These are phyloP conservation scores for Talaromyces pinophilus DNA, from an alignment of 2,329 filamentous ascomycete genomes.

Conservation along the genomic window DNA sequence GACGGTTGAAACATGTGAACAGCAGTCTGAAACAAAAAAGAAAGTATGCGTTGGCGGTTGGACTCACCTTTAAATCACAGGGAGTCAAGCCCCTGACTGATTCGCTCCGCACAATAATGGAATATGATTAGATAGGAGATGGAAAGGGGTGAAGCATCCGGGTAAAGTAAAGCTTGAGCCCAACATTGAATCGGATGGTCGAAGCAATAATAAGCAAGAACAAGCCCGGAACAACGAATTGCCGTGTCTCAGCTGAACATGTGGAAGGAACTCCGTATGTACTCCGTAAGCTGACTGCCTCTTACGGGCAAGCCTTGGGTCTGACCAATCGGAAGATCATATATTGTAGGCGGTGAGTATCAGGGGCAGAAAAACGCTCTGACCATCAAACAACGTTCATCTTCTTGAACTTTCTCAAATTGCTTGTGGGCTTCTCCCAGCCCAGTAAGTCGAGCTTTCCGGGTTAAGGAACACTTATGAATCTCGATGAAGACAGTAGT, in stretches of 20 bases:
- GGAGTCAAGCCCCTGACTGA: conserved; percentile 6
- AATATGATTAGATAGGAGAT: background rate
- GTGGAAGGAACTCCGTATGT: background rate
- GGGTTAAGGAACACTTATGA: no score
- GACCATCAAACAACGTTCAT: background rate
- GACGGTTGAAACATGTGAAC: background rate
- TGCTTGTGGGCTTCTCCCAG: no score
- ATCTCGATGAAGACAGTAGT: no score
- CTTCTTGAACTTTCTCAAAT: background rate
- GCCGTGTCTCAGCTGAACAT: background rate
- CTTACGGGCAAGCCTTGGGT: background rate
- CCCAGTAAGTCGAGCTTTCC: no score
- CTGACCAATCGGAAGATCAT: background rate
- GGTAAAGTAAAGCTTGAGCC: background rate
- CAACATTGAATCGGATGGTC: background rate
- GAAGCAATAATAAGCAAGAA: background rate
- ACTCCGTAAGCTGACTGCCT: background rate
- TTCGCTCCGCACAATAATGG: background rate
- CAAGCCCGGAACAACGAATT: background rate
- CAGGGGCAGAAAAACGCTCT: conserved; percentile 9
- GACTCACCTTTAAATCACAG: conserved; percentile 9
- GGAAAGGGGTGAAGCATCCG: conserved; percentile 2
- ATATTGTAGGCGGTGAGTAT: background rate
- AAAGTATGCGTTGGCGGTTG: background rate
- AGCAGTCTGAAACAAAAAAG: conserved; percentile 9